A percentile compares a stretch with the other conserved stretches of the same genome.
phyloP scores from a whole-genome alignment of 108 stramenopile species.

The Cylindrotheca closterium region DNA sequence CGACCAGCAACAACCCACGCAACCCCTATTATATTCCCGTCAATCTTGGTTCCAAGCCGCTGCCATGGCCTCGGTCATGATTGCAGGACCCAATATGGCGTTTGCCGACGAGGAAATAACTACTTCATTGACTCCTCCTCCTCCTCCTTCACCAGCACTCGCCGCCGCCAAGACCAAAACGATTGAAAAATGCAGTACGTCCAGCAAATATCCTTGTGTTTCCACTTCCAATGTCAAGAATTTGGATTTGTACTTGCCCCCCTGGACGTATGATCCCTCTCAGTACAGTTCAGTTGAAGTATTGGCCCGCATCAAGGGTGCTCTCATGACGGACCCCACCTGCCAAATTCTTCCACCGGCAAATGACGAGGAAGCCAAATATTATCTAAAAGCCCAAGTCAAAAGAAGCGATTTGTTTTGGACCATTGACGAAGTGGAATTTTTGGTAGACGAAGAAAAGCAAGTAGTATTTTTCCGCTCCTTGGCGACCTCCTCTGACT shows the following conservation, averaged over 20 bases:
- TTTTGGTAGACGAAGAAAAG: conserved; percentile 62
- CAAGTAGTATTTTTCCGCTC: conserved; percentile 67
- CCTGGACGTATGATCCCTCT: conserved; percentile 65
- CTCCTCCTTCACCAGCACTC: too few species aligned
- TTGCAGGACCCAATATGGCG: too few species aligned
- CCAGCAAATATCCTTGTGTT: conserved; percentile 47
- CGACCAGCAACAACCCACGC: too few species aligned
- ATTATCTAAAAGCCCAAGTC: conserved; percentile 57
- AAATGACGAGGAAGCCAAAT: conserved; percentile 52
- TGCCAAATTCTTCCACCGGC: conserved; percentile 38
- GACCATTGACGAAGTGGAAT: conserved; percentile 61
- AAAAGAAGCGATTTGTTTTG: conserved; percentile 37
- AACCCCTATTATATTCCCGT: too few species aligned
- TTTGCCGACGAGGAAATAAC: too few species aligned
- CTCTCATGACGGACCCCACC: conserved; percentile 45
- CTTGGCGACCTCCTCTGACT: conserved; percentile 38
- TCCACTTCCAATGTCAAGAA: conserved; percentile 66
- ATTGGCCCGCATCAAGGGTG: conserved; percentile 74
- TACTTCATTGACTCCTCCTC: too few species aligned
- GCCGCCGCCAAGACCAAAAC: too few species aligned
- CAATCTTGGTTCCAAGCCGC: too few species aligned
- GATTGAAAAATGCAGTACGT: conserved; percentile 22
- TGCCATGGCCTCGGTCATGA: too few species aligned
- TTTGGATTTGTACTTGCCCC: conserved; percentile 63
- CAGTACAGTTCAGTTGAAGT: conserved; percentile 61